Base-by-base conservation (phyloP, 495 filamentous ascomycete genomes). In the Rostrohypoxylon terebratum region DNA sequence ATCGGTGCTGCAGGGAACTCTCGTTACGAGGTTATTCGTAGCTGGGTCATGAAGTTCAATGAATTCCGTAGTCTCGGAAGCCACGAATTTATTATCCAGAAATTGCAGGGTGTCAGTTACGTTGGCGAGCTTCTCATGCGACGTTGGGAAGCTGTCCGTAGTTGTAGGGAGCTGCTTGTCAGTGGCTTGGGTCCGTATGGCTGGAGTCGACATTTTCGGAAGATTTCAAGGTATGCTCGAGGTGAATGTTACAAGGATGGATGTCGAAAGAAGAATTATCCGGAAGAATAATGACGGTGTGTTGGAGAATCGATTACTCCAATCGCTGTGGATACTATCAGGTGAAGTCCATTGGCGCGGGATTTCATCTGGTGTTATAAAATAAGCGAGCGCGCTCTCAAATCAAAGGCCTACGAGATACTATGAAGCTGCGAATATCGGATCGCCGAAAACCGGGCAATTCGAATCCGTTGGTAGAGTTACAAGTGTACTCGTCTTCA, bases 21-120 rank as follows among this genome's bases (percentile, higher is more conserved):
- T 92, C 10, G 96, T 98, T 34, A 99, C 93, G 51, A 99, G 89
- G 77, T 97, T 96, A 85, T 98, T 98, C 64, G 96, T 99, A 59
- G 96, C 96, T 2, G 96, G 96, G 77, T 99, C 96, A 79, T 94
- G 85, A 42, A 99, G 86, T 65, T 98, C 95, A 78, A 98, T 96
- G 91, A 92, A 98, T 67, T 88, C 83, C 5, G 88, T 85, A 14
- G 96, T 85, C 75, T 88, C 83, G 36, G 94, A 97, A 18, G 89
- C 70, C 14, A 93, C 83, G 78, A 97, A 97, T 78, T 94, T 80
- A 80, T 99, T 99, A 84, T 99, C 88, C 44, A 98, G 77, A 80
- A 98, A 99, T 80, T 93, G 94, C 63, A 91, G 89, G 1, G 96
- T 98, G 77, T 97, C 91, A 64, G 88, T 82, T 4, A 92, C 90